Evolutionary conservation across 2,329 filamentous ascomycete species (phyloP), one percentile per base, ranked within the genome.

Genomic region (Podosphaera aphanis): DNA sequence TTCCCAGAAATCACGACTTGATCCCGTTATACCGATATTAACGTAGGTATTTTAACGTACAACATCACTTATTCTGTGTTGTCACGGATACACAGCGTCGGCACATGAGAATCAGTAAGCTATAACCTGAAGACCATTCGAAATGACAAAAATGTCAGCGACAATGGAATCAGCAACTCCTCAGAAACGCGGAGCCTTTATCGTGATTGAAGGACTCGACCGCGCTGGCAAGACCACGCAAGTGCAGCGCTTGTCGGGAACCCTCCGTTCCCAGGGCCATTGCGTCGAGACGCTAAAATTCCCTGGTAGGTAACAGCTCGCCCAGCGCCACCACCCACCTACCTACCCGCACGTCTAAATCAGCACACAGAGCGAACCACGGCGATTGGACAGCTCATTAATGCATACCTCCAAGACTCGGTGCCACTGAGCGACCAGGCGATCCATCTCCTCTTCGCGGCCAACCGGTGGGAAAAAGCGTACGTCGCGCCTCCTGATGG

Each of bases 211-310:
- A 62, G 79, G 79, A 15, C 66, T 83, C 27, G 79, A 83, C 55
- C 69, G 76, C 48, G 73, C 79, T 3, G 79, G 79, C 23, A 83
- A 83, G 63, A 79, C 77, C 15, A 82, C 77, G 23, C 79, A 83
- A 64, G 79, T 75, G 54, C 62, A 68, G 44, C 64, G 63, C 45
- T 64, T 83, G 36, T 69, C 68, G 33, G 61, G 69, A 23, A 64
- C 61, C 33, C 64, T 83, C 2, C 59, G 66, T 46, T 56, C 60
- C 5, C 57, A 64, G 47, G 73, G 72, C 6, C 61, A 66, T 42
- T 60, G 64, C 43, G 70, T 77, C 25, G 66, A 69, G 54, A 68
- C 72, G 49, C 64, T 79, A 57, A 66, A 77, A 46, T 83, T 83
- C 60, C 79, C 79, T 56, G 73, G 75, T 79, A 62, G 23, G 21